A percentile compares a stretch with the other conserved stretches of the same genome.
Evolutionary conservation across 495 filamentous ascomycete genomes (phyloP).

Genomic region (Penicillium maclennaniae): DNA sequence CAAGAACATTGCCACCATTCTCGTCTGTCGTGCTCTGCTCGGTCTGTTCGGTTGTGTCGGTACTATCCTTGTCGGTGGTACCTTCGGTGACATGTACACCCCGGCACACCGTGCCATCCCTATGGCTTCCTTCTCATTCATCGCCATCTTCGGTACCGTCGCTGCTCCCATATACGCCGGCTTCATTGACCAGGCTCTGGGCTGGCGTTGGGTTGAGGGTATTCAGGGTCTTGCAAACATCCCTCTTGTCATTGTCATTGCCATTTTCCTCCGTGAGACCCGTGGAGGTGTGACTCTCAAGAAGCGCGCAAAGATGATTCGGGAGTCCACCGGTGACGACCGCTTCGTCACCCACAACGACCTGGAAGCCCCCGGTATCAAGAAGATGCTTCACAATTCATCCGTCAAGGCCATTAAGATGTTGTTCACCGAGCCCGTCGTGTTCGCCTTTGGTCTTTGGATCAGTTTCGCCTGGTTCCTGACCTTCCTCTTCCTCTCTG

Average conservation of each 20-base stretch:
- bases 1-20: slow-evolving; percentile 65
- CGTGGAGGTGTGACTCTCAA: slow-evolving; percentile 56
- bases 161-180: slow-evolving; percentile 68
- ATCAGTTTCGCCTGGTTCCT: slow-evolving; percentile 71
- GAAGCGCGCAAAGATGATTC: slow-evolving; percentile 58
- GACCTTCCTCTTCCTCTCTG: slow-evolving; percentile 72
- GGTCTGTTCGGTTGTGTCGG: slow-evolving; percentile 75
- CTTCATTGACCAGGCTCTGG: slow-evolving; percentile 60
- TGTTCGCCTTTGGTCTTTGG: slow-evolving; percentile 69
- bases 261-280: slow-evolving; percentile 63
- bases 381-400: slow-evolving; percentile 37
- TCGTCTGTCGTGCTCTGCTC: slow-evolving; percentile 65
- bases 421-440: slow-evolving; percentile 69
- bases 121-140: slow-evolving; percentile 74
- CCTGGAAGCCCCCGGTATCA: slow-evolving; percentile 34
- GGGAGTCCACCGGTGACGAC: slow-evolving; percentile 54
- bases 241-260: slow-evolving; percentile 50
- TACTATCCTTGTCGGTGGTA: slow-evolving; percentile 75
- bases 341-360: slow-evolving; percentile 68
- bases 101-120: slow-evolving; percentile 72
- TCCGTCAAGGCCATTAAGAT: slow-evolving; percentile 60
- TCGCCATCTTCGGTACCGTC: slow-evolving; percentile 73
- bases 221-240: slow-evolving; percentile 69
- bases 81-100: slow-evolving; percentile 68
- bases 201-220: slow-evolving; percentile 82